A percentile compares a stretch with the other conserved stretches of the same genome.
Evolutionary conservation across 108 stramenopile species (phyloP).

Genomic region (Fragilaria crotonensis): DNA sequence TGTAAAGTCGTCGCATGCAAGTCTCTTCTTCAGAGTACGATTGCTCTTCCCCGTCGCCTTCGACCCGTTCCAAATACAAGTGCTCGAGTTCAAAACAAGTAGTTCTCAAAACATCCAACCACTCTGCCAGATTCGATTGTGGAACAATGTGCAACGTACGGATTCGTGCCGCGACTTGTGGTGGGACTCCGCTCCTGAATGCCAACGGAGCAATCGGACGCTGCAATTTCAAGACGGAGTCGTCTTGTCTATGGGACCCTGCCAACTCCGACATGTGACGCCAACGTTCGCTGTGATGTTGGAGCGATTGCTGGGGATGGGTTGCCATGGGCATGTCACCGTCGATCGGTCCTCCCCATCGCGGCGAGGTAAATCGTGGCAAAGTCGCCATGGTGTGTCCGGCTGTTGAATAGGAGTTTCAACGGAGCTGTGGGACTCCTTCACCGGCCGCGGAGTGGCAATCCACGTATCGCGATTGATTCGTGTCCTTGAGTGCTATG

Average conservation of each 20-base stretch:
- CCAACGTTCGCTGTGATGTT: conserved; percentile 18
- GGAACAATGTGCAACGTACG: conserved; percentile 8
- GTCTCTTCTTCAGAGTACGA: no score
- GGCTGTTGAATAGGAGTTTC: no score
- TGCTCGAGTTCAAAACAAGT: conserved; percentile 29
- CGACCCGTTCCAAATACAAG: conserved; percentile 10
- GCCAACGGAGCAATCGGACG: conserved; percentile 10
- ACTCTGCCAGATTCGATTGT: conserved; percentile 13
- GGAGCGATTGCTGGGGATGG: no score
- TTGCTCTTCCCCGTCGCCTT: no score
- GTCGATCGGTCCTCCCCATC: no score
- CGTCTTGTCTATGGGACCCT: conserved; percentile 29
- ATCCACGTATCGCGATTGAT: no score
- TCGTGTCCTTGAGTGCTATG: no score
- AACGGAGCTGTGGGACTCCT: no score
- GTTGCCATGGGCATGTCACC: no score
- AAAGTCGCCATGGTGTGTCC: no score
- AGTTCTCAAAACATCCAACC: conserved; percentile 25
- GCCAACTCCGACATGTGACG: conserved; percentile 24
- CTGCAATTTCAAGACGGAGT: conserved; percentile 9
- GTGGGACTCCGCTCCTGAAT: conserved; percentile 9
- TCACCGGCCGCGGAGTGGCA: no score
- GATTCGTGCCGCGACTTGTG: conserved; percentile 8
- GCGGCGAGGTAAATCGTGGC: no score
- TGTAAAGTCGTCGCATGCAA: conserved; percentile 35